Conservation (phyloP, 805 yeast genomes). For the Kodamaea hsintzibuensis region DNA sequence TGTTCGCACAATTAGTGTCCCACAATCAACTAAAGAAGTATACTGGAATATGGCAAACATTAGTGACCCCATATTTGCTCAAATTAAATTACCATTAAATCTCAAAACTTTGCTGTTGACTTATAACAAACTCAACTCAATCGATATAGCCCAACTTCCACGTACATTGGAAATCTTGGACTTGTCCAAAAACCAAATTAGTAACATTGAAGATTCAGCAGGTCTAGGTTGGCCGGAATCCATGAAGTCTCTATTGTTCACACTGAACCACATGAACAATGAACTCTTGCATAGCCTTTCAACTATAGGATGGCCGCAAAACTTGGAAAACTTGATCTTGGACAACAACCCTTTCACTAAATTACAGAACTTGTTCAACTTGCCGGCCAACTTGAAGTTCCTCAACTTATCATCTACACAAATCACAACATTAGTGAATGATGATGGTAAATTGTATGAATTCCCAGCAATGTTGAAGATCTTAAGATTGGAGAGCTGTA, state of each 20-base stretch:
- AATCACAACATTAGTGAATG: constrained; percentile 17
- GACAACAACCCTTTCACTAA: constrained; percentile 24
- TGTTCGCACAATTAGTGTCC: constrained; percentile 24
- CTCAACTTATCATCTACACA: constrained; percentile 28
- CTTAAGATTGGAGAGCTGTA: constrained; percentile 23
- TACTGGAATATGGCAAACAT: constrained; percentile 34
- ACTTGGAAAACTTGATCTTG: constrained; percentile 21
- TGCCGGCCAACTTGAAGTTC: constrained; percentile 23
- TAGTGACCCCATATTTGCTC: constrained; percentile 11
- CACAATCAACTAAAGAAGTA: constrained; percentile 23
- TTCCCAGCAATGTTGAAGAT: constrained; percentile 30
- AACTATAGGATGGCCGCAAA: constrained; percentile 24
- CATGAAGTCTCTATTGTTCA: constrained; percentile 24
- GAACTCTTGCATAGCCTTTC: constrained; percentile 18
- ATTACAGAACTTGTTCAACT: constrained; percentile 15
- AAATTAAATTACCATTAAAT: constrained; percentile 19
- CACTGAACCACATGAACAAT: constrained; percentile 23
- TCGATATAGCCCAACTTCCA: constrained; percentile 29
- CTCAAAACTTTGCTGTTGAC: constrained; percentile 36
- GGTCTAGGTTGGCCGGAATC: constrained; percentile 26
- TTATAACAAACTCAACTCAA: constrained; percentile 23
- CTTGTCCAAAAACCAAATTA: constrained; percentile 25
- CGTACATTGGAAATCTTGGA: constrained; percentile 31
- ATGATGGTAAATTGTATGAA: constrained; percentile 15
- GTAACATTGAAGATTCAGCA: constrained; percentile 10